Conservation (phyloP, 345 rosid genomes). For the Triadica sebifera region DNA sequence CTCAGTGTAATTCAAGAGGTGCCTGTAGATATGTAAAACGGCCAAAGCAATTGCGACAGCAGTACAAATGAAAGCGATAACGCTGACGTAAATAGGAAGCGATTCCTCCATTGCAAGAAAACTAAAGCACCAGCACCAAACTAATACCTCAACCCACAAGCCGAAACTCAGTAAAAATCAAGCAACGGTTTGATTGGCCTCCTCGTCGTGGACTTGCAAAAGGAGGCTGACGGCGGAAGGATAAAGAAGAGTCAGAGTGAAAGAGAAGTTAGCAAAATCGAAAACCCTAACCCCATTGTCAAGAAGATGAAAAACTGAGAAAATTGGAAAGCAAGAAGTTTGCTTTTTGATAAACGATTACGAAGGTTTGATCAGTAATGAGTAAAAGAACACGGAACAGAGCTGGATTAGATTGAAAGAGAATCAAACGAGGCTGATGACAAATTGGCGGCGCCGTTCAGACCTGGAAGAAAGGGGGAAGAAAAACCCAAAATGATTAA, state of each 20-base stretch:
- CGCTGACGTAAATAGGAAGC: conserved; percentile 45
- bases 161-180: neutral
- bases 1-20: conserved; percentile 83
- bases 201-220: neutral
- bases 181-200: neutral
- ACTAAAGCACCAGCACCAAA: conserved; percentile 2
- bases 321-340: neutral
- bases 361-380: neutral
- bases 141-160: neutral
- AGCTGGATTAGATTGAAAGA: no score
- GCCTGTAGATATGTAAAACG: conserved; percentile 73
- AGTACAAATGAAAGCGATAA: conserved; percentile 70
- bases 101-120: conserved; percentile 50
- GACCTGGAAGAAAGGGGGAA: neutral
- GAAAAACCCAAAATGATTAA: neutral
- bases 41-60: conserved; percentile 71
- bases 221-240: neutral
- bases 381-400: neutral
- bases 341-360: neutral
- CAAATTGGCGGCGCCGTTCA: neutral
- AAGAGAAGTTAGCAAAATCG: conserved; percentile 16
- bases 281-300: conserved; percentile 21
- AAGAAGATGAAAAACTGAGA: neutral
- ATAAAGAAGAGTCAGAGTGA: neutral
- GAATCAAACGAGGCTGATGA: no score